Percentiles rank a stretch among this genome's conserved stretches.
These are phyloP conservation scores for Trichoderma erinaceum DNA, from an alignment of 495 filamentous ascomycete genomes.

Conservation along the genomic window DNA sequence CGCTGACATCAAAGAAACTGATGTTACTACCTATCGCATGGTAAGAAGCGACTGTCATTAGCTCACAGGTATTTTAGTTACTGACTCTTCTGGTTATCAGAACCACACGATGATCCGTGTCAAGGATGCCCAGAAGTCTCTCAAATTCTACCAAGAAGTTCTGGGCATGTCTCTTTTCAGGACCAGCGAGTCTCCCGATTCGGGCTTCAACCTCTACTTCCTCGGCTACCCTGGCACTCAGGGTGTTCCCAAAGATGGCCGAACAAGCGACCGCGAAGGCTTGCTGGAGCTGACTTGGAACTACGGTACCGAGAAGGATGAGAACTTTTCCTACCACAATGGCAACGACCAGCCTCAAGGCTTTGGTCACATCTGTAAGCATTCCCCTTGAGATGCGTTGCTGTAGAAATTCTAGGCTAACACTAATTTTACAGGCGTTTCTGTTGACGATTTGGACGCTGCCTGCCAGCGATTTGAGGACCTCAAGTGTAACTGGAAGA, in stretches of 20 bases:
- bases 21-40: conserved; percentile 39
- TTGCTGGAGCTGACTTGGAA: conserved; percentile 93
- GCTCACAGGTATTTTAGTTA: neutral
- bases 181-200: conserved; percentile 61
- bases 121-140: conserved; percentile 75
- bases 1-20: conserved; percentile 31
- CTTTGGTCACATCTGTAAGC: conserved; percentile 83
- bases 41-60: conserved; percentile 23
- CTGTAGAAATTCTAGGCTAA: conserved; percentile 21
- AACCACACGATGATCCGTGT: conserved; percentile 94
- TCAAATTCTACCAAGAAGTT: conserved; percentile 86
- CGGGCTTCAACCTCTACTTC: conserved; percentile 87
- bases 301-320: conserved; percentile 90
- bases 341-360: conserved; percentile 89
- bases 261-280: conserved; percentile 65
- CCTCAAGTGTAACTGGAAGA: conserved; percentile 83
- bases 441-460: conserved; percentile 82
- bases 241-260: conserved; percentile 43
- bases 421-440: conserved; percentile 48
- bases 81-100: conserved; percentile 42
- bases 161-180: conserved; percentile 80
- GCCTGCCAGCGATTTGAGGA: conserved; percentile 82
- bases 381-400: neutral
- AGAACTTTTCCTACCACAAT: conserved; percentile 79
- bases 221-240: conserved; percentile 63